Base-by-base conservation (phyloP, 768 basidiomycete species). In the Strobilomyces confusus region DNA sequence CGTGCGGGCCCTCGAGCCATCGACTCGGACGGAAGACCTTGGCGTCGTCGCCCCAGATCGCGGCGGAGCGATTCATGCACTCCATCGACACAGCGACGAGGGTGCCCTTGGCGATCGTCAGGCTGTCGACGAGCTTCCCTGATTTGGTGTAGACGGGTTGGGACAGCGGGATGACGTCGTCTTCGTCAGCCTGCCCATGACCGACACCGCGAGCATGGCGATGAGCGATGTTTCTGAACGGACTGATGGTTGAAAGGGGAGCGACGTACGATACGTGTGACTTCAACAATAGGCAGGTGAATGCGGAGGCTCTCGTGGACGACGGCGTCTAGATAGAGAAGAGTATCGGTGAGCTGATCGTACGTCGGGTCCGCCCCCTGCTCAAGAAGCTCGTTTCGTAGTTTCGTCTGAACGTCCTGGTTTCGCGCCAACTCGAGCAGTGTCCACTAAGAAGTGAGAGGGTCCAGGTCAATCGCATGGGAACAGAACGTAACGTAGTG, bases 21-120 rank as follows among this genome's bases (percentile, higher is more conserved):
- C 86, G 72, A 49, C 81, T 80, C 0, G 86, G 86, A 29, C 75
- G 71, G 62, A 83, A 89, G 23, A 76, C 73, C 22, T 76, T 73
- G 1, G 82, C 77, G 47, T 83, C 78, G 0, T 73, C 62, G 0
- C 87, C 87, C 87, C 87, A 88, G 22, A 85, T 63, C 0, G 64
- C 68, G 43, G 73, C 70, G 5, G 79, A 77, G 8, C 72, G 67
- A 61, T 87, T 86, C 51, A 82, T 73, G 17, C 66, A 69, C 15
- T 66, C 55, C 33, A 83, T 75, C 1, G 80, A 74, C 3, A 77
- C 62, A 9, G 69, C 44, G 14, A 86, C 56, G 1, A 64, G 54
- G 0, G 78, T 78, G 2, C 78, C 82, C 54, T 78, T 78, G 17
- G 74, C 69, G 30, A 86, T 65, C 9, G 68, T 44, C 34, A 86